Evolutionary conservation across 345 rosid species (phyloP).

Genomic region (Salix caprea): DNA sequence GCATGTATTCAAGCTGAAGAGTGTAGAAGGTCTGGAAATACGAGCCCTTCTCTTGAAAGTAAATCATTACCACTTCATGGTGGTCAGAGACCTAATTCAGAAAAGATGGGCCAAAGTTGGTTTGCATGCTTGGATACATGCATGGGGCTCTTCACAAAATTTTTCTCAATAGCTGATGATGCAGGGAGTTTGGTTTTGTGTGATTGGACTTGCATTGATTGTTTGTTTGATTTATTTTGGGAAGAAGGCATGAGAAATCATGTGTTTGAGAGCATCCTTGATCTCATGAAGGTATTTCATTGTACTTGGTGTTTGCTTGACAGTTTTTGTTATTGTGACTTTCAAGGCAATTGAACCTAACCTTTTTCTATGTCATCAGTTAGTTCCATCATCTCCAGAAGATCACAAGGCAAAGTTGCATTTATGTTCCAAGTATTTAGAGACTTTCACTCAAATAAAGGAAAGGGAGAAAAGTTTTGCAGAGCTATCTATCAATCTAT

Average conservation of each 20-base stretch:
- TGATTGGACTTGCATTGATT: constrained; percentile 59
- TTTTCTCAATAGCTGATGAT: constrained; percentile 53
- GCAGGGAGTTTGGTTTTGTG: constrained; percentile 57
- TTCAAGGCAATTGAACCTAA: constrained; percentile 4
- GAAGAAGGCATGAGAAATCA: constrained; percentile 57
- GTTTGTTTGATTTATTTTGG: constrained; percentile 89
- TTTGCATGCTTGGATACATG: constrained; percentile 57
- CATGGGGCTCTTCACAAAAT: constrained; percentile 55
- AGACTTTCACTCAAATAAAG: constrained; percentile 81
- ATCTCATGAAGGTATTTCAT: constrained; percentile 74
- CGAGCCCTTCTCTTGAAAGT: constrained; percentile 26
- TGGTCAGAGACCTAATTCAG: constrained; percentile 31
- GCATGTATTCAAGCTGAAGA: constrained; percentile 71
- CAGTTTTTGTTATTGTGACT: not conserved
- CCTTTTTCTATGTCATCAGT: constrained; percentile 37
- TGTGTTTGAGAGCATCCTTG: constrained; percentile 62
- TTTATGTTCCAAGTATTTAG: constrained; percentile 79
- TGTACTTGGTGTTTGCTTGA: not conserved
- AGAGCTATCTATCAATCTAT: constrained; percentile 62
- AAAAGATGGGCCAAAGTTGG: constrained; percentile 40
- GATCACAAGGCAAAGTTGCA: constrained; percentile 65
- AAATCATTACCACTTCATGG: constrained; percentile 26
- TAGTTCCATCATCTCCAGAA: constrained; percentile 48
- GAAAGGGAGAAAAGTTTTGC: constrained; percentile 62
- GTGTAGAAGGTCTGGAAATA: constrained; percentile 37